Evolutionary conservation across 805 yeast genomes (phyloP).

Genomic region (Kodamaea kakaduensis): DNA sequence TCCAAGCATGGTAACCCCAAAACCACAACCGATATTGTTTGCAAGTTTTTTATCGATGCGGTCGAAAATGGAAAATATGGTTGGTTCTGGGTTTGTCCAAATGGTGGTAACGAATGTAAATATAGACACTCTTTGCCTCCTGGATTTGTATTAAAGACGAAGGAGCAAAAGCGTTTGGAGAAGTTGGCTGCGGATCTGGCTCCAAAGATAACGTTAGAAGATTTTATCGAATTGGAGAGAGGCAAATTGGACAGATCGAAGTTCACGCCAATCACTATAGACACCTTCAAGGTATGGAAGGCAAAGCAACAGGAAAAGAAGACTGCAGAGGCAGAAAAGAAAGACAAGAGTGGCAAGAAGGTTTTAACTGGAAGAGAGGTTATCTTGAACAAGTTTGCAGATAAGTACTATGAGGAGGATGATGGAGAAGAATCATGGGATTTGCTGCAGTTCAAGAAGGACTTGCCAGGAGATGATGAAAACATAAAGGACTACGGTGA

Average conservation of each 20-base stretch:
- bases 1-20: conserved; percentile 94
- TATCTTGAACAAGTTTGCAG: conserved; percentile 55
- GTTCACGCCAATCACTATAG: conserved; percentile 83
- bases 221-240: conserved; percentile 91
- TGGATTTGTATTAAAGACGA: conserved; percentile 94
- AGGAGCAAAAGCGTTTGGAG: conserved; percentile 90
- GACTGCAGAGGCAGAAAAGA: conserved; percentile 33
- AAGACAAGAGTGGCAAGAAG: conserved; percentile 39
- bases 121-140: conserved; percentile 95
- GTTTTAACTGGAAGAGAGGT: conserved; percentile 66
- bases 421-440: conserved; percentile 48
- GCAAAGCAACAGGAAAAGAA: conserved; percentile 57
- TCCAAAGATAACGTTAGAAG: conserved; percentile 92
- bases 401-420: conserved; percentile 52
- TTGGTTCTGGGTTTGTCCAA: conserved; percentile 99
- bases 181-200: conserved; percentile 76
- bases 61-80: conserved; percentile 97
- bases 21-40: conserved; percentile 91
- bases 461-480: conserved; percentile 43
- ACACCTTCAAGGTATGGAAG: conserved; percentile 82
- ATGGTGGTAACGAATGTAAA: conserved; percentile 88
- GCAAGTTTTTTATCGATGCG: conserved; percentile 92
- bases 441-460: conserved; percentile 52
- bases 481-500: conserved; percentile 72
- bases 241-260: conserved; percentile 68